Evolutionary conservation across 1,139 yeast species (phyloP).

Genomic region (Suhomyces bolitotheri): DNA sequence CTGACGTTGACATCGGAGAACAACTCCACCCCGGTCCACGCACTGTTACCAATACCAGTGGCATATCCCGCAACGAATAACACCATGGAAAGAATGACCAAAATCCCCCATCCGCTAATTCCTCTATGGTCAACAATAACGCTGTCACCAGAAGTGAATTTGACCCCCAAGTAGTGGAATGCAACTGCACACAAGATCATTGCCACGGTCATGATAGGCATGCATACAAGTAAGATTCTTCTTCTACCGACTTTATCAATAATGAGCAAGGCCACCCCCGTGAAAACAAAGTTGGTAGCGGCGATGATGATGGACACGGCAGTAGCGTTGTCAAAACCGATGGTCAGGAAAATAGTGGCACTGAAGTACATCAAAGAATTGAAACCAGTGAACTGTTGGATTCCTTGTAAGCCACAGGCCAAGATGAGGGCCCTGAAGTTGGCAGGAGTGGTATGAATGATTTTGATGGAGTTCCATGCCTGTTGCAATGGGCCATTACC

Average conservation of each 20-base stretch:
- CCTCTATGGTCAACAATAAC: constrained; percentile 45
- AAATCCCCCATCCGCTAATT: constrained; percentile 81
- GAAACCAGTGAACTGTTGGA: constrained; percentile 95
- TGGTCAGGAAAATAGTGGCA: constrained; percentile 82
- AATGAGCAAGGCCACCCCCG: constrained; percentile 75
- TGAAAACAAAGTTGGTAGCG: constrained; percentile 87
- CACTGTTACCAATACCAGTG: constrained; percentile 92
- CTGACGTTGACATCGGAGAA: constrained; percentile 88
- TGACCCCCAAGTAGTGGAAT: constrained; percentile 74
- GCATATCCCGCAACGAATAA: constrained; percentile 87
- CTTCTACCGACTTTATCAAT: constrained; percentile 89
- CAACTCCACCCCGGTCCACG: constrained; percentile 97
- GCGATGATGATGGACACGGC: constrained; percentile 94
- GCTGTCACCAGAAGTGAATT: constrained; percentile 47
- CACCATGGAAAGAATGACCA: constrained; percentile 82
- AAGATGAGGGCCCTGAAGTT: constrained; percentile 84
- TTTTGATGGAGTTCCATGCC: constrained; percentile 62
- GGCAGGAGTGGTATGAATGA: constrained; percentile 73
- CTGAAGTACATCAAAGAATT: constrained; percentile 94
- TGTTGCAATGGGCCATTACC: constrained; percentile 56
- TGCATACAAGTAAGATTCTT: constrained; percentile 65
- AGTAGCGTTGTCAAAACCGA: constrained; percentile 82
- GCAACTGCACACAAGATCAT: constrained; percentile 81
- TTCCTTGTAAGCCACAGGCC: constrained; percentile 91
- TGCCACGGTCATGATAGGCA: constrained; percentile 81